Evolutionary conservation across 441 rosid genomes (phyloP), one percentile per base, ranked within the genome.

Genomic region (California macrophylla): DNA sequence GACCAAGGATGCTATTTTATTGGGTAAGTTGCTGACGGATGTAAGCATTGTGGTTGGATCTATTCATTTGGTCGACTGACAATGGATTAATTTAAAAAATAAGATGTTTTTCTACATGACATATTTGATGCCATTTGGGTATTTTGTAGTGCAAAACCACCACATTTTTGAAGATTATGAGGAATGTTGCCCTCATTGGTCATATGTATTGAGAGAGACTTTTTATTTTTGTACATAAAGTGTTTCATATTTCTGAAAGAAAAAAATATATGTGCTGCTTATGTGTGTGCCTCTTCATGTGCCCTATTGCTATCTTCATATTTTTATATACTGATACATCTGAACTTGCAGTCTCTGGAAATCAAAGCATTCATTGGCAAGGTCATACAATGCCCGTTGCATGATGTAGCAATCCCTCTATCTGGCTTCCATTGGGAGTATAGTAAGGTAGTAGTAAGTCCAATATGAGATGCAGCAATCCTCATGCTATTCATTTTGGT

Each of bases 381-480:
- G 83, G 99, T 94, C 74, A 92, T 94, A 66, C 94, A 94, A 79
- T 86, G 97, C 84, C 99, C 99, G 16, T 78, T 94, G 68, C 94
- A 89, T 76, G 99, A 94, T 79, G 89, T 94, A 77, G 98, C 93
- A 32, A 87, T 94, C 82, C 98, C 98, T 76, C 98, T 94, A 71
- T 94, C 98, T 47, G 97, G 98, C 75, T 94, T 92, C 78, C 91
- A 72, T 26, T 94, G 99, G 99, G 96, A 92, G 81, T 90, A 84
- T 76, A 86, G 76, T 77, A 94, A 94, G 98, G 99, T 94, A 74
- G 82, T 60, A 24, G 5, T 54, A 1, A 50, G 21, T 30, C 52
- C 12, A 32, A 73, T 72, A 6, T 32, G 29, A 60, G 32, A 60
- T 60, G 28, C 10, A 58, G 63, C 45, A 38, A 38, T 38, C 64